phyloP scores from a whole-genome alignment of 345 rosid genomes.

The Gynandropsis gynandra region DNA sequence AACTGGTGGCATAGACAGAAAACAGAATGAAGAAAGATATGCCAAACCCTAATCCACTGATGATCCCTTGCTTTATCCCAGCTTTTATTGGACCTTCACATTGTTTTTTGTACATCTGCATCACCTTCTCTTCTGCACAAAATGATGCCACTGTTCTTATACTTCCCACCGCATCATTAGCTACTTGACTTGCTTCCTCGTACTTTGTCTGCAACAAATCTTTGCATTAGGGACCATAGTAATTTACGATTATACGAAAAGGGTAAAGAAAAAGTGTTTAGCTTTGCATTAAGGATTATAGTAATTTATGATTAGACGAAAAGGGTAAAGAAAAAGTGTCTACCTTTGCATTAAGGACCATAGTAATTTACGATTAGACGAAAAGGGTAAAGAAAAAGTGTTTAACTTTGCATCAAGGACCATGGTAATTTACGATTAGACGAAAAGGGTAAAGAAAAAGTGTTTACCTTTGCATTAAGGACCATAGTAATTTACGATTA shows the following conservation, averaged over 20 bases:
- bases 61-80: conserved; percentile 59
- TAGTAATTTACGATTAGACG: no score
- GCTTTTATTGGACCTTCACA: conserved; percentile 59
- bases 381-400: no score
- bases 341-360: no score
- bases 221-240: conserved; percentile 10
- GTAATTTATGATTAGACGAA: no score
- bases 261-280: no score
- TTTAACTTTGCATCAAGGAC: conserved; percentile 8
- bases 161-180: conserved; percentile 78
- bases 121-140: conserved; percentile 75
- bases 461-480: conserved; percentile 4
- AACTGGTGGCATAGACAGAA: conserved; percentile 45
- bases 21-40: conserved; percentile 42
- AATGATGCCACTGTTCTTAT: conserved; percentile 81
- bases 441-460: no score
- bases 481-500: conserved; percentile 13
- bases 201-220: conserved; percentile 46
- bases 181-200: conserved; percentile 87
- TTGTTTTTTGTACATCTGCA: conserved; percentile 45
- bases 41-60: conserved; percentile 66
- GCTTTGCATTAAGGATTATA: conserved; percentile 24
- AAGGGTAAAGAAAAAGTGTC: not conserved
- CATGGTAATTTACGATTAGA: not conserved
- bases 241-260: not conserved